These are phyloP conservation scores for Schizosaccharomyces cryophilus DNA, from an alignment of 805 yeast species.

Conservation along the genomic window DNA sequence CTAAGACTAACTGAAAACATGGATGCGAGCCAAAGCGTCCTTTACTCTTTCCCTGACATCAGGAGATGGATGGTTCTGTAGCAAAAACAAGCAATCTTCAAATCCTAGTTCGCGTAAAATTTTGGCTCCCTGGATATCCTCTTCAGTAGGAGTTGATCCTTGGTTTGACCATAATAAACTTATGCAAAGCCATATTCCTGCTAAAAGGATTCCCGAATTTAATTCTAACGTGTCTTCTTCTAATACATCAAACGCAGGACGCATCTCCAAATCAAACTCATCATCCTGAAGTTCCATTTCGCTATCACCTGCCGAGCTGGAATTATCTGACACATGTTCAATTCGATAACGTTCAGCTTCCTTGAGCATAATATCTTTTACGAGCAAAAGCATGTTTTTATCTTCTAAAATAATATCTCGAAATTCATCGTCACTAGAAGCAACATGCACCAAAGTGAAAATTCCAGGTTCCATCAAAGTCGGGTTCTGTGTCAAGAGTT, in stretches of 20 bases:
- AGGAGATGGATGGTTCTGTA: background rate
- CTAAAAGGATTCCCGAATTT: background rate
- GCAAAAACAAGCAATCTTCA: background rate
- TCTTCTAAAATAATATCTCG: background rate
- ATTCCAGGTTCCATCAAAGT: background rate
- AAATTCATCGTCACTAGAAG: background rate
- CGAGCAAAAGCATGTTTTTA: background rate
- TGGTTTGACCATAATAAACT: background rate
- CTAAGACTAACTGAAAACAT: background rate
- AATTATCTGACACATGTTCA: background rate
- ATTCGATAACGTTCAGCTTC: background rate
- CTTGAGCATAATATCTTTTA: background rate
- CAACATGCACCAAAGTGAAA: background rate
- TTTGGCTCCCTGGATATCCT: background rate
- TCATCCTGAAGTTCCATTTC: background rate
- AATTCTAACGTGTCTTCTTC: background rate
- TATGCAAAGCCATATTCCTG: background rate
- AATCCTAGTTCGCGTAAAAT: background rate
- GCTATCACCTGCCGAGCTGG: background rate
- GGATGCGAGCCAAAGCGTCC: background rate
- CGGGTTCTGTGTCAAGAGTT: background rate
- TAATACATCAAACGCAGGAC: background rate
- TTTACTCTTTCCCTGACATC: background rate
- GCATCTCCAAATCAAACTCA: background rate
- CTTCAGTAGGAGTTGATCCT: background rate